Conservation (phyloP, 257 asterid species). For the Solanum neorickii region DNA sequence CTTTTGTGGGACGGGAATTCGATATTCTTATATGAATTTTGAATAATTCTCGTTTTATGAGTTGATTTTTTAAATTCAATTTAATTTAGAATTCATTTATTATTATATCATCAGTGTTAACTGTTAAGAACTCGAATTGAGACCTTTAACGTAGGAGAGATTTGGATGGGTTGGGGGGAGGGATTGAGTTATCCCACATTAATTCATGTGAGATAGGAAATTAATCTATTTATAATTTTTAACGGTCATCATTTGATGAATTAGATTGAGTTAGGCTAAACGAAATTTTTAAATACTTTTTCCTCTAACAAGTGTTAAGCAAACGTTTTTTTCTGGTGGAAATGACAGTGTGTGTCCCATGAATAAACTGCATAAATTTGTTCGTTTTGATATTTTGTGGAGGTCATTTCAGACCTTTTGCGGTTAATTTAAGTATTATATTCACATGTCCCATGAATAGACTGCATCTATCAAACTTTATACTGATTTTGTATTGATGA, state of each 20-base stretch:
- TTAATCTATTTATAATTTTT: background rate
- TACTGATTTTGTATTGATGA: background rate
- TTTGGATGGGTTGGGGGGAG: background rate
- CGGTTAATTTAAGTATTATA: background rate
- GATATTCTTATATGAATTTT: background rate
- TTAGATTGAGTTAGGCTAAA: background rate
- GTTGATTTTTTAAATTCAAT: background rate
- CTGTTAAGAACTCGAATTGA: too few species aligned
- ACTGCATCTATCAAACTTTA: background rate
- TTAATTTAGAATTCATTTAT: too few species aligned
- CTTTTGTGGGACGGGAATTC: rapidly evolving
- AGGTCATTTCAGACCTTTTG: background rate
- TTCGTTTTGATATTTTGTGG: background rate
- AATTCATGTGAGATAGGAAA: background rate
- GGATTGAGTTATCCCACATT: background rate
- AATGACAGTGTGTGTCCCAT: background rate
- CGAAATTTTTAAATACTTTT: background rate
- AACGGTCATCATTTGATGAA: background rate
- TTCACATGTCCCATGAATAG: background rate
- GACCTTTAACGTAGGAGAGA: too few species aligned
- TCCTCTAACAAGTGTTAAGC: background rate
- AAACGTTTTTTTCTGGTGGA: background rate
- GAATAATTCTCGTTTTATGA: background rate
- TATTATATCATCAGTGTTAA: too few species aligned
- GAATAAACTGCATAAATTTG: background rate